Evolutionary conservation across 208 protist species (phyloP).

Genomic region (Leishmania arabica): DNA sequence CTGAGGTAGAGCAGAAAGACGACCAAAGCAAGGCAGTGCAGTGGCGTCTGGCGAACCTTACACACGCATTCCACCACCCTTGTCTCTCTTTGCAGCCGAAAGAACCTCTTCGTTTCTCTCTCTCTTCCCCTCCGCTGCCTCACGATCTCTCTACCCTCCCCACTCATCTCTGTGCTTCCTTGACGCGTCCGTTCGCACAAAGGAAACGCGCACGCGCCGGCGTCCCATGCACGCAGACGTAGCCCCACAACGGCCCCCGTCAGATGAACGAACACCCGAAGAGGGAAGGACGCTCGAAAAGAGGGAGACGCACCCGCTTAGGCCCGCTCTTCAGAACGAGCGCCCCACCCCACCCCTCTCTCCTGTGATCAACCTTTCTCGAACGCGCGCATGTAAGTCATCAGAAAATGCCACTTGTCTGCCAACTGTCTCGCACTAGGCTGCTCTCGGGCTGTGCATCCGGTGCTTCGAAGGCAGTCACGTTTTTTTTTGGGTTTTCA

Average conservation of each 20-base stretch:
- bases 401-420: not conserved
- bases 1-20: not conserved
- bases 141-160: not conserved
- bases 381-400: not conserved
- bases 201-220: not conserved
- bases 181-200: not conserved
- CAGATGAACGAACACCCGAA: not conserved
- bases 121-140: not conserved
- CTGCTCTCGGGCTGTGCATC: constrained; percentile 2
- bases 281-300: not conserved
- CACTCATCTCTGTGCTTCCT: not conserved
- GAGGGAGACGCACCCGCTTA: not conserved
- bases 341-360: not conserved
- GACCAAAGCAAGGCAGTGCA: not conserved
- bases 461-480: not conserved
- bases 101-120: not conserved
- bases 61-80: too few relatives aligned
- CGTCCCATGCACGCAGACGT: not conserved
- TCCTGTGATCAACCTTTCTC: not conserved
- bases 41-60: not conserved
- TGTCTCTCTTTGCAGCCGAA: not conserved
- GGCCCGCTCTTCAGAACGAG: not conserved
- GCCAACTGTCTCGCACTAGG: not conserved
- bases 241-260: not conserved
- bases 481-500: too few relatives aligned